Conservation (phyloP, 2,329 filamentous ascomycete species). For the Lasiodiplodia citricola region DNA sequence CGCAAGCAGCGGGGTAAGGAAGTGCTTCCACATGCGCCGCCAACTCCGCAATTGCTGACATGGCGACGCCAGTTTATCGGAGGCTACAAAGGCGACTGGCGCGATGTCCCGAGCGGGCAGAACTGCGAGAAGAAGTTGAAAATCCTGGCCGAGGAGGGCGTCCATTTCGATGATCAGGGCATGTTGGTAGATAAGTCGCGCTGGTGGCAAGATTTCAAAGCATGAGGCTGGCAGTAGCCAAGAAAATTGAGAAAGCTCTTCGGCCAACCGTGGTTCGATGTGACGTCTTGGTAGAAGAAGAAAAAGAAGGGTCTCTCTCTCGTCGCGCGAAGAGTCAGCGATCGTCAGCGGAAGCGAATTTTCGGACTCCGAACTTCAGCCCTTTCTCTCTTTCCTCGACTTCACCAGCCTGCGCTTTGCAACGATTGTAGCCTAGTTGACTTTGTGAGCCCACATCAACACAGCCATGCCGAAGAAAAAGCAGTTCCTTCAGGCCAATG, state of each 20-base stretch:
- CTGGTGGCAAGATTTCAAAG: constrained; percentile 52
- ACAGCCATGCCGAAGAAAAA: constrained; percentile 23
- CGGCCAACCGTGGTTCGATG: too few species aligned
- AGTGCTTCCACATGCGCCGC: not conserved
- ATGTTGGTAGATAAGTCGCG: constrained; percentile 58
- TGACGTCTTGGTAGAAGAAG: constrained; percentile 27
- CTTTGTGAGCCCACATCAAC: not conserved
- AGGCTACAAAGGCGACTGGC: constrained; percentile 72
- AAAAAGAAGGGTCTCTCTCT: not conserved
- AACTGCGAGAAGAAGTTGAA: constrained; percentile 69
- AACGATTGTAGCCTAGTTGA: not conserved
- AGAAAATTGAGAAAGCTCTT: not conserved
- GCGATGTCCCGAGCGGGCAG: constrained; percentile 62
- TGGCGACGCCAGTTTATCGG: constrained; percentile 55
- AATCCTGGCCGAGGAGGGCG: constrained; percentile 67
- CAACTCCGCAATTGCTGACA: constrained; percentile 6
- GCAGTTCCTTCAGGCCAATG: constrained; percentile 17
- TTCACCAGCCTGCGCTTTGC: not conserved
- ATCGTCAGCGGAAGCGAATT: constrained; percentile 25
- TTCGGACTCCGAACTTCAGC: not conserved
- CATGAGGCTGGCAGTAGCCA: not conserved
- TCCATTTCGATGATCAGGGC: constrained; percentile 65
- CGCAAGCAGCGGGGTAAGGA: constrained; percentile 69
- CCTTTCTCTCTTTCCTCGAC: not conserved
- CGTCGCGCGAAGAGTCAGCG: not conserved